Evolutionary conservation across 306 rosid species (phyloP).

Genomic region (Pueraria montana): DNA sequence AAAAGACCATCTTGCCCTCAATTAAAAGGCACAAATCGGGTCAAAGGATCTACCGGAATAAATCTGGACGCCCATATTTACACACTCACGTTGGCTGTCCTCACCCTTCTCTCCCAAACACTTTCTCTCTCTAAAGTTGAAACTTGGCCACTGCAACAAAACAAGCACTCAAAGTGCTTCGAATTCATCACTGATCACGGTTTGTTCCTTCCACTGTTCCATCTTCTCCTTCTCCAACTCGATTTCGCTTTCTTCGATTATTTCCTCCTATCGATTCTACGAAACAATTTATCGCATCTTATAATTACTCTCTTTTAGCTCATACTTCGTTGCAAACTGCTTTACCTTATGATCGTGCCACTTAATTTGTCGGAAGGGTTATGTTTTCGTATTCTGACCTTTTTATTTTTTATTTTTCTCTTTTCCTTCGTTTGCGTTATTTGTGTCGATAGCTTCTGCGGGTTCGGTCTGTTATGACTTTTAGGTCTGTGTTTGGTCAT

Average conservation of each 20-base stretch:
- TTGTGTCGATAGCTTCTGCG: conserved; percentile 33
- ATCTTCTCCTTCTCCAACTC: conserved; percentile 33
- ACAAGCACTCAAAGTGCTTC: conserved; percentile 49
- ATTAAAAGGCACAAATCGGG: conserved; percentile 63
- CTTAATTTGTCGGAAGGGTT: conserved; percentile 9
- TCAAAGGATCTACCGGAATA: conserved; percentile 75
- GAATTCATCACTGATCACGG: conserved; percentile 69
- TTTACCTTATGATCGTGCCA: conserved; percentile 55
- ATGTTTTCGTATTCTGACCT: not conserved
- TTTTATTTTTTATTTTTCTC: not conserved
- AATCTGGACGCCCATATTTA: conserved; percentile 62
- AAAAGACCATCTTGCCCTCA: conserved; percentile 62
- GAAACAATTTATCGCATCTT: conserved; percentile 25
- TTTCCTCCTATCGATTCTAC: conserved; percentile 14
- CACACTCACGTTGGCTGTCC: conserved; percentile 26
- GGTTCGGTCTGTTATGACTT: conserved; percentile 9
- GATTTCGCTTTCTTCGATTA: conserved; percentile 10
- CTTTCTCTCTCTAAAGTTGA: conserved; percentile 59
- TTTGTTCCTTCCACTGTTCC: conserved; percentile 45
- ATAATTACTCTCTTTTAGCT: conserved; percentile 34
- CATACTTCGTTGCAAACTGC: conserved; percentile 32
- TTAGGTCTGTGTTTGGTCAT: conserved; percentile 35
- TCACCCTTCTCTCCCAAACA: conserved; percentile 15
- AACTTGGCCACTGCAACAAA: conserved; percentile 57
- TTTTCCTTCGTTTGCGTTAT: not conserved